Evolutionary conservation across 352 stramenopile genomes (phyloP), one percentile per base, ranked within the genome.

Genomic region (Phytophthora pistaciae): DNA sequence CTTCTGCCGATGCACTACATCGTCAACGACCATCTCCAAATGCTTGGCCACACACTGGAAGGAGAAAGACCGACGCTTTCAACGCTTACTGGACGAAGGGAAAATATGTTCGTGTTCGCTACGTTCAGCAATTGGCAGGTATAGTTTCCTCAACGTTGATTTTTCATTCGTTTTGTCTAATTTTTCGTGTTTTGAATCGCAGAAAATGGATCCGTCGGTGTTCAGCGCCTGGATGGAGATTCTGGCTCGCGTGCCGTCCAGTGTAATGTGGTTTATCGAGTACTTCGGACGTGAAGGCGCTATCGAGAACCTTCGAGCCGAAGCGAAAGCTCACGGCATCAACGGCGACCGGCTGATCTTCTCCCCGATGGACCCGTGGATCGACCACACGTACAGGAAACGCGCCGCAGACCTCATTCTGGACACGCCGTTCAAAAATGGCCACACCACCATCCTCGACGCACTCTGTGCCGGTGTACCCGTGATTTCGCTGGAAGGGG

Each of bases 111-210:
- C 31, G 77, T 93, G 0, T 95, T 97, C 53, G 88, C 87, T 16
- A 92, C 86, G 14, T 94, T 97, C 66, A 95, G 87, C 75, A 95
- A 96, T 65, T 95, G 86, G 82, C 88, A 95, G 77, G 79, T 84
- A 60, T 3, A 13, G 11, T 9, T 8, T 56, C 5, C 59, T 56
- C 5, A 9, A 1, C 9, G 33, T 33, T 5, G 36, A 13, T 49
- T 58, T 25, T 5, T 49, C n/a, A 50, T 44, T 25, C 7, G 1
- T 44, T 33, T 31, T 36, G 25, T 44, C 38, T 68, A 62, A 61
- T 25, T n/a, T 33, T 54, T 55, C 50, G 10, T 48, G 27, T 16
- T 33, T 60, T 33, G 33, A 44, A 38, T 38, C 1, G 11, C 56
- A 87, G 72, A 97, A 97, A 78, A 93, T 97, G 68, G 86, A 96